These are phyloP conservation scores for Neurospora crassa DNA, from an alignment of 2,329 filamentous ascomycete genomes.

Conservation along the genomic window DNA sequence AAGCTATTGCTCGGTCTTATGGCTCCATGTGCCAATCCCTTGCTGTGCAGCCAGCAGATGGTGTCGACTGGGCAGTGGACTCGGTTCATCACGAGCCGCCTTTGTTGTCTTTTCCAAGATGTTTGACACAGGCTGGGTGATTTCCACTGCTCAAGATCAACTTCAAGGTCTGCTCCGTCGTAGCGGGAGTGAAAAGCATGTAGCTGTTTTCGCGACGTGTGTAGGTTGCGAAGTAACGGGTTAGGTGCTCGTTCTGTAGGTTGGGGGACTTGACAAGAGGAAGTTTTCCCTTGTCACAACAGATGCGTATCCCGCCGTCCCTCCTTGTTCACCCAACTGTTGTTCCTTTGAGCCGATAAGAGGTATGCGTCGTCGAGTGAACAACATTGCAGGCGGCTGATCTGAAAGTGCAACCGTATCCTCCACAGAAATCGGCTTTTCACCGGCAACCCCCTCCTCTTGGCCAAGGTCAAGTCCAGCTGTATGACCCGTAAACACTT, in stretches of 20 bases:
- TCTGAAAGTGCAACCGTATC: constrained; percentile 53
- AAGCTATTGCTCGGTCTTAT: constrained; percentile 45
- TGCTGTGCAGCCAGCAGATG: constrained; percentile 56
- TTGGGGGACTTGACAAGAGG: constrained; percentile 37
- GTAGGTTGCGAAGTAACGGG: constrained; percentile 64
- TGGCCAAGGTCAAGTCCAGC: not conserved
- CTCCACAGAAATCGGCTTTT: not conserved
- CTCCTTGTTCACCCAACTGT: constrained; percentile 20
- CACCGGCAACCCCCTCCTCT: not conserved
- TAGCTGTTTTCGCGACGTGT: constrained; percentile 54
- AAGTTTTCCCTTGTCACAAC: constrained; percentile 43
- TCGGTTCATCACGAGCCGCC: constrained; percentile 59
- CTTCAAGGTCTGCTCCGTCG: constrained; percentile 54
- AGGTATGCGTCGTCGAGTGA: constrained; percentile 48
- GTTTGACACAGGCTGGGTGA: constrained; percentile 52
- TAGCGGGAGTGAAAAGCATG: constrained; percentile 44
- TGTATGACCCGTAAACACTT: not conserved
- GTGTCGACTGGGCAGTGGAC: constrained; percentile 64
- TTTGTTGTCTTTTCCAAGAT: constrained; percentile 49
- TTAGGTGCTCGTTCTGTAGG: constrained; percentile 58
- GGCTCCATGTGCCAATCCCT: constrained; percentile 53
- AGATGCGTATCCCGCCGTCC: constrained; percentile 26
- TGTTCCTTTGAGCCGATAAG: constrained; percentile 21
- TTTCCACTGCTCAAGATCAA: constrained; percentile 49
- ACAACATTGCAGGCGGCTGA: constrained; percentile 31